Evolutionary conservation across 75 land plant genomes (phyloP).

Genomic region (Pseudotsuga menziesii): DNA sequence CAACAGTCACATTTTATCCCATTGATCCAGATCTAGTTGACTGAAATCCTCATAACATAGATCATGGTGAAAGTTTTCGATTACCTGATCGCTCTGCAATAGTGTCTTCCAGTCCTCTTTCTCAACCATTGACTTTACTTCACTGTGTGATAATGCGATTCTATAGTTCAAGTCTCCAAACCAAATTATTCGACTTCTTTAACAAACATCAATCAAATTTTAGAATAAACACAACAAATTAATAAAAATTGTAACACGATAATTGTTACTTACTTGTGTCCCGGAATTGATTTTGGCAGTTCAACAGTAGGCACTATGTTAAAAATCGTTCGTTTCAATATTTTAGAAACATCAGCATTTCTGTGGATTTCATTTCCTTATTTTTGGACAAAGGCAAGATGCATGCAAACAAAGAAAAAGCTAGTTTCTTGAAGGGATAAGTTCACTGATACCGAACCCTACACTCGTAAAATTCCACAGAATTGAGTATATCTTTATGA

Average conservation of each 20-base stretch:
- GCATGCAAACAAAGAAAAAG: slow-evolving; percentile 87
- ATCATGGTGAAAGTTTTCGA: neutral
- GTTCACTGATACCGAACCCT: slow-evolving; percentile 86
- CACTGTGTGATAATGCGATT: slow-evolving; percentile 42
- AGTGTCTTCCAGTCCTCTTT: slow-evolving; percentile 52
- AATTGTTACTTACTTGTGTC: slow-evolving; percentile 64
- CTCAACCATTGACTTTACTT: slow-evolving; percentile 31
- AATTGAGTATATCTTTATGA: no score
- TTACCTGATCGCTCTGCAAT: slow-evolving; percentile 68
- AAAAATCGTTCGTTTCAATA: slow-evolving; percentile 58
- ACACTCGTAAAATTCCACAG: neutral
- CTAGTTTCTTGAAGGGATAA: slow-evolving; percentile 64
- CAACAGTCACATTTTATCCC: no score
- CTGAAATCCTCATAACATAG: no score
- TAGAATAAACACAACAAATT: neutral
- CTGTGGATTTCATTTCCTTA: slow-evolving; percentile 64
- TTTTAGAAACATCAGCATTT: slow-evolving; percentile 55
- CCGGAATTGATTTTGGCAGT: slow-evolving; percentile 47
- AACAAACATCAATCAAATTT: neutral
- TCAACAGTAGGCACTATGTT: slow-evolving; percentile 22
- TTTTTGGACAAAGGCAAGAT: slow-evolving; percentile 76
- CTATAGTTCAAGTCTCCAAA: slow-evolving; percentile 87
- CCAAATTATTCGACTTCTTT: slow-evolving; percentile 65
- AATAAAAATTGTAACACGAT: neutral
- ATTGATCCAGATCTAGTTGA: no score